Percentiles rank a stretch among this genome's conserved stretches.
phyloP scores from a whole-genome alignment of 164 flowering plant genomes.

The Umbilicus rupestris region DNA sequence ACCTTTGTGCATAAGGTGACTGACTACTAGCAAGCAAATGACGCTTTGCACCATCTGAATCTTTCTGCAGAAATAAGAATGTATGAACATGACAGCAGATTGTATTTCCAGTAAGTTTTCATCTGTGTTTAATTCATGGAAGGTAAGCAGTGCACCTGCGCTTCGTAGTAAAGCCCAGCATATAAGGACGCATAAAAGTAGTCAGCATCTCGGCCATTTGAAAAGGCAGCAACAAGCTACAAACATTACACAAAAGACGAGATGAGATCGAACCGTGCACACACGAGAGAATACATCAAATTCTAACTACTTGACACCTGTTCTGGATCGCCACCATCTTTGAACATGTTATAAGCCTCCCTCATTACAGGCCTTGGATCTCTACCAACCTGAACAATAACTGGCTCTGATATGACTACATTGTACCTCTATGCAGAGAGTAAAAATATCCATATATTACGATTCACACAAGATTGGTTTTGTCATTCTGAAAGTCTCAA shows the following conservation, averaged over 20 bases:
- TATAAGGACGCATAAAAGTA: slow-evolving; percentile 78
- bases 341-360: slow-evolving; percentile 70
- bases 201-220: slow-evolving; percentile 37
- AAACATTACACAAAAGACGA: slow-evolving; percentile 13
- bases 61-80: slow-evolving; percentile 32
- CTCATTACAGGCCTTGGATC: slow-evolving; percentile 83
- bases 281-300: neutral
- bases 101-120: neutral
- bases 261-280: neutral
- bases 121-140: neutral
- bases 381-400: slow-evolving; percentile 53
- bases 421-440: neutral
- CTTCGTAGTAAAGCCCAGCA: slow-evolving; percentile 82
- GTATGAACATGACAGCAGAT: neutral
- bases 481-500: no score
- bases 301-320: slow-evolving; percentile 31
- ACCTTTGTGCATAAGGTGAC: slow-evolving; percentile 71
- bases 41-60: slow-evolving; percentile 43
- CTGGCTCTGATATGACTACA: neutral
- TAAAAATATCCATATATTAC: neutral
- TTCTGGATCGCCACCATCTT: slow-evolving; percentile 81
- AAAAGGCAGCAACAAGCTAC: slow-evolving; percentile 65
- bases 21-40: slow-evolving; percentile 52
- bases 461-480: no score
- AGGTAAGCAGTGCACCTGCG: slow-evolving; percentile 42